Evolutionary conservation across 768 basidiomycete genomes (phyloP).

Genomic region (Cystofilobasidium capitatum): DNA sequence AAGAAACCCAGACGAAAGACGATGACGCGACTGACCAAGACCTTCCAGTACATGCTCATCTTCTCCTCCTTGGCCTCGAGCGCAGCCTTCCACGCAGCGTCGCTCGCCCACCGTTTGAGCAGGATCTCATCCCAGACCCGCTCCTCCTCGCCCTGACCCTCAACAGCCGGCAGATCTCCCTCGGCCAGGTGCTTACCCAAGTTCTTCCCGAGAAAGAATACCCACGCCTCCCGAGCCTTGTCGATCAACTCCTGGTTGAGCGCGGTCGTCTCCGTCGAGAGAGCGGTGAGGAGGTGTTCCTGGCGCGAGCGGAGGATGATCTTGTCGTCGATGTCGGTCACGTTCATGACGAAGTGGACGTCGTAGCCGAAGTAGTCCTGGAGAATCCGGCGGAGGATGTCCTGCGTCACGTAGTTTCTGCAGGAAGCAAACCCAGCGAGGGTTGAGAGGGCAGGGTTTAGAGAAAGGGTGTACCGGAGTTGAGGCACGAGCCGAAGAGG

Average conservation of each 20-base stretch:
- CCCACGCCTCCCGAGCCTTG: constrained; percentile 56
- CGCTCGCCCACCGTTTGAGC: constrained; percentile 43
- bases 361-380: constrained; percentile 95
- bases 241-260: constrained; percentile 54
- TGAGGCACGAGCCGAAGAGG: background rate
- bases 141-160: constrained; percentile 47
- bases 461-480: background rate
- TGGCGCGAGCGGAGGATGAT: constrained; percentile 86
- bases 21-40: constrained; percentile 53
- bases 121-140: constrained; percentile 50
- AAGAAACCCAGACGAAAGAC: background rate
- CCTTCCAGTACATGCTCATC: constrained; percentile 75
- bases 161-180: constrained; percentile 42
- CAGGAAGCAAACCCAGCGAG: constrained; percentile 3
- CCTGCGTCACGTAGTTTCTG: constrained; percentile 95
- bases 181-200: constrained; percentile 57
- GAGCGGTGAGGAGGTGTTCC: constrained; percentile 40
- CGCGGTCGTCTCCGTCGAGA: constrained; percentile 42
- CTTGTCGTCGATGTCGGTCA: constrained; percentile 99
- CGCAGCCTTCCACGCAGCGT: constrained; percentile 58
- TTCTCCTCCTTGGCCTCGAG: constrained; percentile 76
- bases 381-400: constrained; percentile 79
- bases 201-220: constrained; percentile 49
- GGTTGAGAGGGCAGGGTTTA: background rate
- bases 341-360: constrained; percentile 97